phyloP scores from a whole-genome alignment of 352 stramenopile species.

The Vaucheria bursata region DNA sequence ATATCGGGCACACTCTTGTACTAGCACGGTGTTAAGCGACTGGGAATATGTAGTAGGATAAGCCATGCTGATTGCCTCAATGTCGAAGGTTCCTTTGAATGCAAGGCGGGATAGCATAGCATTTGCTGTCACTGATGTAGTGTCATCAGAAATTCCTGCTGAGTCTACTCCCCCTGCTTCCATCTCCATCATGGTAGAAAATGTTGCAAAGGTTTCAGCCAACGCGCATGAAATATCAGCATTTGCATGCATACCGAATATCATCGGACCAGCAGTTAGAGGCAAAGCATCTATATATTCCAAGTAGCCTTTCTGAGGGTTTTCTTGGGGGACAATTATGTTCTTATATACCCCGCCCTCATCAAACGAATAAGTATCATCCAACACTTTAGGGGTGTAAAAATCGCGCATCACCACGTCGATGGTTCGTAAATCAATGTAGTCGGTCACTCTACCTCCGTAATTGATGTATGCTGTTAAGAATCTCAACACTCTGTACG shows the following conservation, averaged over 20 bases:
- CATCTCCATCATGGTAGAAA: constrained; percentile 76
- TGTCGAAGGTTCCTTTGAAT: constrained; percentile 64
- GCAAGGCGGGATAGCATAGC: constrained; percentile 64
- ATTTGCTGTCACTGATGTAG: constrained; percentile 61
- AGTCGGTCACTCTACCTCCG: constrained; percentile 80
- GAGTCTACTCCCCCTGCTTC: constrained; percentile 54
- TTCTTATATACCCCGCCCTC: constrained; percentile 69
- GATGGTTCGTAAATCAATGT: constrained; percentile 82
- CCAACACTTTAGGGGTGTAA: constrained; percentile 59
- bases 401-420: constrained; percentile 82
- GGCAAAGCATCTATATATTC: constrained; percentile 83
- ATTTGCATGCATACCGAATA: constrained; percentile 87
- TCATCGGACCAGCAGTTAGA: constrained; percentile 73
- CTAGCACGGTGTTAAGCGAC: constrained; percentile 89
- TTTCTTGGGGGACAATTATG: constrained; percentile 60
- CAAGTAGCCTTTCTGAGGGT: constrained; percentile 67
- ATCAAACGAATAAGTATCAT: constrained; percentile 54
- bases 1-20: constrained; percentile 85
- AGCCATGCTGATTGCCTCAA: constrained; percentile 72
- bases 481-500: constrained; percentile 71
- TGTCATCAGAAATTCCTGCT: constrained; percentile 55
- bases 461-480: constrained; percentile 89
- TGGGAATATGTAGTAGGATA: constrained; percentile 83
- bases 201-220: constrained; percentile 80
- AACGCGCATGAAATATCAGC: constrained; percentile 86